These are phyloP conservation scores for Paxillus involutus DNA, from an alignment of 768 basidiomycete genomes.

Conservation along the genomic window DNA sequence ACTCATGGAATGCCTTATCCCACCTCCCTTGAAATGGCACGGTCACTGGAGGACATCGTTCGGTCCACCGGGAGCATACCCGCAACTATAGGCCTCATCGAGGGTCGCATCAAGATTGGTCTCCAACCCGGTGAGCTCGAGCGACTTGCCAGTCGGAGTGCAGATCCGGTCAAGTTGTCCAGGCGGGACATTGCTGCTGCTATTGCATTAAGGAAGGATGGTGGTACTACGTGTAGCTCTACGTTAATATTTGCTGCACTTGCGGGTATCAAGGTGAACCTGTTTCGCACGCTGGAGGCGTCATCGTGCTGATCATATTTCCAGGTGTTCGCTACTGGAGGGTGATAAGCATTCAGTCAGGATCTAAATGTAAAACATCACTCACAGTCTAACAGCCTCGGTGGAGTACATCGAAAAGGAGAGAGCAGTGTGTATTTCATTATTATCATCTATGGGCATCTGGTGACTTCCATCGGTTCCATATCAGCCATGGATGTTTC, in stretches of 20 bases:
- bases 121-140: constrained; percentile 64
- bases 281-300: background rate
- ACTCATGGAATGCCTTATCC: constrained; percentile 92
- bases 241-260: constrained; percentile 74
- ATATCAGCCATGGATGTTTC: constrained; percentile 92
- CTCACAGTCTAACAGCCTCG: constrained; percentile 48
- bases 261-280: constrained; percentile 78
- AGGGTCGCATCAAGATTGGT: constrained; percentile 86
- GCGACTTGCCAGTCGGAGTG: constrained; percentile 55
- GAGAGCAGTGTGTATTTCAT: constrained; percentile 51
- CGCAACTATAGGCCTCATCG: constrained; percentile 86
- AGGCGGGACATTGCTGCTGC: constrained; percentile 78
- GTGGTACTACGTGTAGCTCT: constrained; percentile 79
- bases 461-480: background rate
- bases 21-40: constrained; percentile 67
- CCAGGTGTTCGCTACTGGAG: constrained; percentile 90
- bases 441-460: background rate
- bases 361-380: background rate
- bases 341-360: constrained; percentile 48
- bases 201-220: constrained; percentile 65
- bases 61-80: constrained; percentile 77
- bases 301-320: constrained; percentile 7
- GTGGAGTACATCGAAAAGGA: constrained; percentile 81
- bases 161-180: constrained; percentile 64
- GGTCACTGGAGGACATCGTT: constrained; percentile 71